These are phyloP conservation scores for Taiozyma sp. DNA, from an alignment of 1,139 yeast species.

Conservation along the genomic window DNA sequence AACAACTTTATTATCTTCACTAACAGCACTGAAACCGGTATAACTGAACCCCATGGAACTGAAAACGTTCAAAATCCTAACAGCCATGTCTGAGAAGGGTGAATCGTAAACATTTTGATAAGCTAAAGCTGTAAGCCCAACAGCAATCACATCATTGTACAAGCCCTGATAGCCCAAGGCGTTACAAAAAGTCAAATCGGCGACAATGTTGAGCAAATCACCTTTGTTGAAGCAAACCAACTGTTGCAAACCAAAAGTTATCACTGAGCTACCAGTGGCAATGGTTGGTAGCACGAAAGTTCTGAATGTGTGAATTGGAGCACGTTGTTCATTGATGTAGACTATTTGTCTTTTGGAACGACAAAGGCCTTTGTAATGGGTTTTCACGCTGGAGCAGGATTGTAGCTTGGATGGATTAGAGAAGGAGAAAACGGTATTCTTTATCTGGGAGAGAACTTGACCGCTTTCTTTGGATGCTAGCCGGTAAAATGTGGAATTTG, in stretches of 20 bases:
- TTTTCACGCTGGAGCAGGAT: neutral
- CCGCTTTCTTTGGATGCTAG: neutral
- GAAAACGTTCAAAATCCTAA: neutral
- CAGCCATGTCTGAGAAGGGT: neutral
- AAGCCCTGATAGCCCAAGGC: neutral
- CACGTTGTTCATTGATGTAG: constrained; percentile 1
- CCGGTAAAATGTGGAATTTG: neutral
- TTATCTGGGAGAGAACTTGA: neutral
- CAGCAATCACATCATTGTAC: neutral
- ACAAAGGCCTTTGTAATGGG: neutral
- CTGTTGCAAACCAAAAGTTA: neutral
- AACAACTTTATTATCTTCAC: neutral
- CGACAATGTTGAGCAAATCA: neutral
- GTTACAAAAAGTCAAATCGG: neutral
- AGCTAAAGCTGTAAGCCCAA: neutral
- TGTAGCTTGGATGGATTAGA: neutral
- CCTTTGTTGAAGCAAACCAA: neutral
- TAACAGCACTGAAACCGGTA: constrained; percentile 1
- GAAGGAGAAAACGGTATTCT: neutral
- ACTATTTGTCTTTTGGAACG: neutral
- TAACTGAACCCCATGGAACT: neutral
- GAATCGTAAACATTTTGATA: neutral
- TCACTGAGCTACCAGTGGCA: neutral
- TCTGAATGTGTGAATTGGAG: neutral
- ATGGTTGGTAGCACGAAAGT: neutral